Conservation (phyloP, 306 rosid species). For the Benincasa hispida region DNA sequence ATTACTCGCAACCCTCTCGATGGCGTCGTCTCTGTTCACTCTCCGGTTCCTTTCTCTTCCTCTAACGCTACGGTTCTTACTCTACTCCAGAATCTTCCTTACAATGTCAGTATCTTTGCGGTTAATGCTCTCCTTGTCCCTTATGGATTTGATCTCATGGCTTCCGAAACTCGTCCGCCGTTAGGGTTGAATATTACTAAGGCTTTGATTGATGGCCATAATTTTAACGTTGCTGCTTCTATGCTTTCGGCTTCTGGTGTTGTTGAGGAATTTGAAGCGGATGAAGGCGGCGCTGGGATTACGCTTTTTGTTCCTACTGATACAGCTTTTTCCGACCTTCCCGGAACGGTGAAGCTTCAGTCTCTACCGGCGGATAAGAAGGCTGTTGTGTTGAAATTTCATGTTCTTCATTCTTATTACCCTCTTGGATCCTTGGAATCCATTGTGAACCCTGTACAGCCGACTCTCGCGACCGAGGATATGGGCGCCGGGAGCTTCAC, state of each 20-base stretch:
- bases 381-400: slow-evolving; percentile 63
- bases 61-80: slow-evolving; percentile 59
- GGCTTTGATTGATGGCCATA: slow-evolving; percentile 61
- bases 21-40: slow-evolving; percentile 38
- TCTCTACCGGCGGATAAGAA: slow-evolving; percentile 78
- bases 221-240: slow-evolving; percentile 87
- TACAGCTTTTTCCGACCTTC: slow-evolving; percentile 57
- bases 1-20: slow-evolving; percentile 47
- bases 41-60: slow-evolving; percentile 50
- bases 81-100: slow-evolving; percentile 59
- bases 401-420: slow-evolving; percentile 81
- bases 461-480: slow-evolving; percentile 86
- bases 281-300: slow-evolving; percentile 93
- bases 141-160: slow-evolving; percentile 71
- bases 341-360: slow-evolving; percentile 44
- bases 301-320: slow-evolving; percentile 83
- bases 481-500: slow-evolving; percentile 85
- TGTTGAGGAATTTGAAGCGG: slow-evolving; percentile 71
- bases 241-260: slow-evolving; percentile 85
- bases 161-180: slow-evolving; percentile 74
- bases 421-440: slow-evolving; percentile 83
- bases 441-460: slow-evolving; percentile 83
- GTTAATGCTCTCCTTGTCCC: slow-evolving; percentile 69
- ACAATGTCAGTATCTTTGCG: slow-evolving; percentile 68
- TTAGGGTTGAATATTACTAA: slow-evolving; percentile 64